Percentiles rank a stretch among this genome's conserved stretches.
Evolutionary conservation across 2,329 filamentous ascomycete species (phyloP).

Genomic region (Fonsecaea pugnacius): DNA sequence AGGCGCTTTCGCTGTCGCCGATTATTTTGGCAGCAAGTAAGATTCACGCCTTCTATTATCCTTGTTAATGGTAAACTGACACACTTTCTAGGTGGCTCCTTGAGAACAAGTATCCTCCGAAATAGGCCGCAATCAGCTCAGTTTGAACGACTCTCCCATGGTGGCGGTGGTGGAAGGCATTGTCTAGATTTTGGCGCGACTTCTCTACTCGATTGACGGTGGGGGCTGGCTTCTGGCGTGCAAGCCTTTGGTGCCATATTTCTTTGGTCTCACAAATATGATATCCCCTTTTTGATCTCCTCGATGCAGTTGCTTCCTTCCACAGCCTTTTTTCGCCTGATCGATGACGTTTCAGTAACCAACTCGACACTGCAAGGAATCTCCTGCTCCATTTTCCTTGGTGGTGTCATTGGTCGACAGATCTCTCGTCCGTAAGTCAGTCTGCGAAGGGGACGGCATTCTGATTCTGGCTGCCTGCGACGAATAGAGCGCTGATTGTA

Average conservation of each 20-base stretch:
- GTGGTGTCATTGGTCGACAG: neutral
- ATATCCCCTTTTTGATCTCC: conserved; percentile 29
- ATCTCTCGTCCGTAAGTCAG: neutral
- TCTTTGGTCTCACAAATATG: conserved; percentile 30
- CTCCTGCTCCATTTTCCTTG: neutral
- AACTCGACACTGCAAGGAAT: neutral
- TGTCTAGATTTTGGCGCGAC: conserved; percentile 24
- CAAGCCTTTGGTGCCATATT: conserved; percentile 25
- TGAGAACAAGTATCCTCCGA: conserved; percentile 56
- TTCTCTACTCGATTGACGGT: conserved; percentile 33
- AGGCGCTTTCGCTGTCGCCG: conserved; percentile 50
- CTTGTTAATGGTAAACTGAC: conserved; percentile 6
- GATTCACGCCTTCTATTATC: conserved; percentile 8
- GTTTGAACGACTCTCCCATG: conserved; percentile 8
- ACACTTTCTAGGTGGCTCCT: conserved; percentile 51
- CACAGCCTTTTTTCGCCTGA: neutral
- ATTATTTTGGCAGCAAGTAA: conserved; percentile 58
- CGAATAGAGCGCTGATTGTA: conserved; percentile 41
- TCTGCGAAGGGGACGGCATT: neutral
- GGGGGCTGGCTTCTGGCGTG: conserved; percentile 28
- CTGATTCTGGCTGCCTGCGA: neutral
- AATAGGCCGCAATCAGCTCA: conserved; percentile 40
- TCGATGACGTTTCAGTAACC: neutral
- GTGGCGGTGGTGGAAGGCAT: conserved; percentile 3
- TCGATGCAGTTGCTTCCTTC: conserved; percentile 4